phyloP scores from a whole-genome alignment of 306 rosid species.

The Ormosia emarginata region DNA sequence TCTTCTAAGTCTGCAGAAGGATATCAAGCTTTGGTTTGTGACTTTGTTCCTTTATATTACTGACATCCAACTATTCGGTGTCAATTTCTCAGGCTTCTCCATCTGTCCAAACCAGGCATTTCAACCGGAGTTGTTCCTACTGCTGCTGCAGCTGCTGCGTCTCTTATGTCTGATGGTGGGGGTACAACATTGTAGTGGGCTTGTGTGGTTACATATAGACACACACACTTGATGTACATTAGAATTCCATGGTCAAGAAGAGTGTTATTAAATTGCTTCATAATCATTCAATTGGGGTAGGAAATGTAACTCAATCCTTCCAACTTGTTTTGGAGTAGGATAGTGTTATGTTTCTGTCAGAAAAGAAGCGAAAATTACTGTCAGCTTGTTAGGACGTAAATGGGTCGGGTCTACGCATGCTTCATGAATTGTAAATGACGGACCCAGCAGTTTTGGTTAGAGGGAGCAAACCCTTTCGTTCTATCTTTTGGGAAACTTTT shows the following conservation, averaged over 20 bases:
- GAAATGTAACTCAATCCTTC: not conserved
- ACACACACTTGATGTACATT: not conserved
- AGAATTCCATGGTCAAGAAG: not conserved
- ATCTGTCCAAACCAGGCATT: slow-evolving; percentile 87
- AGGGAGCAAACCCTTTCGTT: not conserved
- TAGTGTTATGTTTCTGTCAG: not conserved
- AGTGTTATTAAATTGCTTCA: not conserved
- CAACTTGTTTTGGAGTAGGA: not conserved
- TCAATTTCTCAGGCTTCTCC: slow-evolving; percentile 78
- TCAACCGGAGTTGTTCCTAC: slow-evolving; percentile 96
- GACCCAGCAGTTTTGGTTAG: not conserved
- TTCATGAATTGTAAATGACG: not conserved
- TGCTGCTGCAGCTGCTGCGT: slow-evolving; percentile 97
- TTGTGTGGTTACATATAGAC: not conserved
- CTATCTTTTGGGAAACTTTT: not conserved
- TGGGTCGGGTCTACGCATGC: not conserved
- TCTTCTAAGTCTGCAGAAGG: not conserved
- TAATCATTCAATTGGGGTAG: not conserved
- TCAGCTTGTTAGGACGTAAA: not conserved
- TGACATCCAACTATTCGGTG: slow-evolving; percentile 7
- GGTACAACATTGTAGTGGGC: slow-evolving; percentile 56
- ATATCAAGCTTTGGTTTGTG: slow-evolving; percentile 2
- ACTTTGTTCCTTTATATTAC: not conserved
- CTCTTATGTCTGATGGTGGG: slow-evolving; percentile 89
- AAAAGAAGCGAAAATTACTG: not conserved